Evolutionary conservation across 306 rosid genomes (phyloP), one percentile per base, ranked within the genome.

Genomic region (Medicago lupulina): DNA sequence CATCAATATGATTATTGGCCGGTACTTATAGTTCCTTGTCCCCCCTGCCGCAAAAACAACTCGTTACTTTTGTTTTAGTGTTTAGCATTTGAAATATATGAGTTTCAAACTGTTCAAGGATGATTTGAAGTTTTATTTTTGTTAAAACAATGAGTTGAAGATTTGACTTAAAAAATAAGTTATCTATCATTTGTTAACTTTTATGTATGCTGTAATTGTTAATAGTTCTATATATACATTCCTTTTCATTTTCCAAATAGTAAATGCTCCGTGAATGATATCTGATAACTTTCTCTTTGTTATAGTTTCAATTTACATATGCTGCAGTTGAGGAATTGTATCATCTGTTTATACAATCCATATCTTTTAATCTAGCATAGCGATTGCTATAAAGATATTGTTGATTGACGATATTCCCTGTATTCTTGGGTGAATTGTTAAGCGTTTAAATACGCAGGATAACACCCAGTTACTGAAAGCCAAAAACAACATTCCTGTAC

Each of bases 391-490:
- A 4, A 70, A 16, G 43, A 36, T 51, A 25, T 70, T 70, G 69
- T 81, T 62, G 73, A 70, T 50, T 50, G 77, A 53, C 34, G 23
- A 0, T 21, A 63, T 19, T 25, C 71, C 64, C 51, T 50, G 18
- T 15, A 39, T 17, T 51, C 34, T 23, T 31, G 47, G 18, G 19
- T 36, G 31, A 18, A 25, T 70, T 76, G 49, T 34, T 18, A 3
- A 4, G 36, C 21, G 58, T 76, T 70, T 44, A 67, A 81, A 11
- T 69, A 16, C 31, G 21, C 6, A 34, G 23, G 59, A 34, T 57
- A 16, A 17, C 21, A 12, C 55, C 70, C 6, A 40, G 21, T 63
- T 34, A 31, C 16, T 9, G 66, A 49, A 59, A 61, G 34, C 10
- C 13, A 46, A 43, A 63, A 62, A 71, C 36, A 31, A 57, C 72